Conservation (phyloP, 768 basidiomycete genomes). For the Leccinum sublutescens region DNA sequence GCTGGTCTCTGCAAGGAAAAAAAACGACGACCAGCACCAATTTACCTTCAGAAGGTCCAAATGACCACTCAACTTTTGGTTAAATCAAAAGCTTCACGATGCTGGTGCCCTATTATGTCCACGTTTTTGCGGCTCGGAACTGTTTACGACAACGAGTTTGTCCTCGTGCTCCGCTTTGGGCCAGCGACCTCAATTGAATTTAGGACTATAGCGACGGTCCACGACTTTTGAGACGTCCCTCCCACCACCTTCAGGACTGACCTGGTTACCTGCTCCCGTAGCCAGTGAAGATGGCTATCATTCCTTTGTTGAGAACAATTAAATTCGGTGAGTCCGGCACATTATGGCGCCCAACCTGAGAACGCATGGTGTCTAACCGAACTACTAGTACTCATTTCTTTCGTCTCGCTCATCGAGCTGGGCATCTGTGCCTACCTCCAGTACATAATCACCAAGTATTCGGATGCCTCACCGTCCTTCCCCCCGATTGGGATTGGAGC, state of each 20-base stretch:
- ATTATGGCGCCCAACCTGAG: not conserved
- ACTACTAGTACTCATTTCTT: constrained; percentile 12
- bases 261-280: not conserved
- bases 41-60: not conserved
- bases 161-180: not conserved
- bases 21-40: not conserved
- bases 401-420: constrained; percentile 19
- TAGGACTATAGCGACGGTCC: not conserved
- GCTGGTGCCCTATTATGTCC: constrained; percentile 6
- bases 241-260: not conserved
- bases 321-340: constrained; percentile 21
- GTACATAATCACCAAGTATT: constrained; percentile 10
- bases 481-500: constrained; percentile 16
- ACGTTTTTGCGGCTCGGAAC: not conserved
- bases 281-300: constrained; percentile 19
- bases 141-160: constrained; percentile 5
- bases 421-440: constrained; percentile 23
- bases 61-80: not conserved
- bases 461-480: constrained; percentile 4
- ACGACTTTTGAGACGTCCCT: not conserved
- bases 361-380: not conserved
- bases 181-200: not conserved
- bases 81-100: not conserved
- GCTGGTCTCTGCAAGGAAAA: not conserved
- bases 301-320: constrained; percentile 24